Evolutionary conservation across 495 filamentous ascomycete genomes (phyloP).

Genomic region (Penicillium robsamsonii): DNA sequence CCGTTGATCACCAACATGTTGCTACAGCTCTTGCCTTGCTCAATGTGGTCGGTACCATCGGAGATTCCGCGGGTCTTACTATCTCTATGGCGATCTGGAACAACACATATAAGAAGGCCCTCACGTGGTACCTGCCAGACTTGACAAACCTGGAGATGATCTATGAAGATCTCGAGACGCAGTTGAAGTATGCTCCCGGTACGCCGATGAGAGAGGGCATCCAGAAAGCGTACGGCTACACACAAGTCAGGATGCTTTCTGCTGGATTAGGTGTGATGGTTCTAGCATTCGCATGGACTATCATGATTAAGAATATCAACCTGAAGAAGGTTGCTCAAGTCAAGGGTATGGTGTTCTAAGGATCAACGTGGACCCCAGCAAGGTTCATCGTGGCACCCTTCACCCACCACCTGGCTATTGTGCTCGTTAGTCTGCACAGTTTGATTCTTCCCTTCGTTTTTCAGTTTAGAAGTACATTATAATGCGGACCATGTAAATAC

Average conservation of each 20-base stretch:
- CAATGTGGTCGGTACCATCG: conserved; percentile 57
- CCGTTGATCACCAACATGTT: conserved; percentile 58
- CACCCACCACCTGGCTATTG: not conserved
- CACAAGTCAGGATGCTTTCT: conserved; percentile 52
- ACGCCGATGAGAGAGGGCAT: conserved; percentile 50
- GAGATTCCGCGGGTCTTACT: conserved; percentile 59
- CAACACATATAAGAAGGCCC: conserved; percentile 50
- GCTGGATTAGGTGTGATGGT: conserved; percentile 42
- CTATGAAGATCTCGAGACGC: conserved; percentile 45
- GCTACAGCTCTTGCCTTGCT: conserved; percentile 61
- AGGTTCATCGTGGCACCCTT: not conserved
- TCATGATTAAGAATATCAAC: conserved; percentile 53
- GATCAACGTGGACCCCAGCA: not conserved
- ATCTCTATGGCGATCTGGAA: conserved; percentile 64
- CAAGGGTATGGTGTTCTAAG: conserved; percentile 22
- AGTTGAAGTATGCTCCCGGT: conserved; percentile 50
- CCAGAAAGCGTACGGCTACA: conserved; percentile 50
- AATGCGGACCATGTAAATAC: not conserved
- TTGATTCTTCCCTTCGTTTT: not conserved
- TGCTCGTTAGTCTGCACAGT: not conserved
- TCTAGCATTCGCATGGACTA: conserved; percentile 39
- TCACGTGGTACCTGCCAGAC: conserved; percentile 55
- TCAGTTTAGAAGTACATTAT: not conserved
- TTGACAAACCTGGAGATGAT: conserved; percentile 44
- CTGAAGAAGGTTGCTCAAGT: conserved; percentile 50